phyloP scores from a whole-genome alignment of 2,329 filamentous ascomycete species.

The Talaromyces islandicus region DNA sequence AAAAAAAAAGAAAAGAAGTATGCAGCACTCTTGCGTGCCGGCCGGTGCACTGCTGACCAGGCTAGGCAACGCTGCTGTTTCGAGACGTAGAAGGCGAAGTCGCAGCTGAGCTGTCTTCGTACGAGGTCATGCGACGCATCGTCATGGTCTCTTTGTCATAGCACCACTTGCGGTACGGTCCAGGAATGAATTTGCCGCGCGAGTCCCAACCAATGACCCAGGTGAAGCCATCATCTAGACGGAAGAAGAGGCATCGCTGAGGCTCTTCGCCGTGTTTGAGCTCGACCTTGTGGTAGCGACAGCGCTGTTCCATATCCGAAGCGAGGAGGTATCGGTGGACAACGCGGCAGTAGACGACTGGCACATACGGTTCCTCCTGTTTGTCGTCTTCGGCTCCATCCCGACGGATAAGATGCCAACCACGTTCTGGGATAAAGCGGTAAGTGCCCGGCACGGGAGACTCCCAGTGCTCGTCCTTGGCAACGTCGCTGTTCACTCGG shows the following conservation, averaged over 20 bases:
- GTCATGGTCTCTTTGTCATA: constrained; percentile 35
- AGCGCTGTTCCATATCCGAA: constrained; percentile 43
- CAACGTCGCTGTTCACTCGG: constrained; percentile 31
- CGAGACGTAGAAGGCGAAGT: constrained; percentile 24
- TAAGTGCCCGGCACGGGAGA: constrained; percentile 44
- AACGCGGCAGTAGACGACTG: constrained; percentile 44
- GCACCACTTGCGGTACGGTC: constrained; percentile 46
- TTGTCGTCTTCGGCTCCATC: constrained; percentile 31
- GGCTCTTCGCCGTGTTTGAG: constrained; percentile 31
- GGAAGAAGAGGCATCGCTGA: constrained; percentile 42
- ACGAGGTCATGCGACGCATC: constrained; percentile 28
- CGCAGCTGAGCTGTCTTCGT: constrained; percentile 29
- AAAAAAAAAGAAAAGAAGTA: no score
- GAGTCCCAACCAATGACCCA: constrained; percentile 48
- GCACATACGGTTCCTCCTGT: constrained; percentile 17
- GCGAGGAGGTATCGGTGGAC: constrained; percentile 45
- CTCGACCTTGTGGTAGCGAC: constrained; percentile 36
- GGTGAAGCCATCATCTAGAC: constrained; percentile 42
- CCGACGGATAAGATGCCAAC: constrained; percentile 44
- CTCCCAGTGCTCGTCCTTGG: constrained; percentile 44
- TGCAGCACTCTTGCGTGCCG: neutral
- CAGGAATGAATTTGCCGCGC: constrained; percentile 45
- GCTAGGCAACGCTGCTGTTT: constrained; percentile 26
- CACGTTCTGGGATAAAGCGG: constrained; percentile 44
- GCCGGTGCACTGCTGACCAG: neutral